phyloP scores from a whole-genome alignment of 1,139 yeast species.

The Dujonia santamariae region DNA sequence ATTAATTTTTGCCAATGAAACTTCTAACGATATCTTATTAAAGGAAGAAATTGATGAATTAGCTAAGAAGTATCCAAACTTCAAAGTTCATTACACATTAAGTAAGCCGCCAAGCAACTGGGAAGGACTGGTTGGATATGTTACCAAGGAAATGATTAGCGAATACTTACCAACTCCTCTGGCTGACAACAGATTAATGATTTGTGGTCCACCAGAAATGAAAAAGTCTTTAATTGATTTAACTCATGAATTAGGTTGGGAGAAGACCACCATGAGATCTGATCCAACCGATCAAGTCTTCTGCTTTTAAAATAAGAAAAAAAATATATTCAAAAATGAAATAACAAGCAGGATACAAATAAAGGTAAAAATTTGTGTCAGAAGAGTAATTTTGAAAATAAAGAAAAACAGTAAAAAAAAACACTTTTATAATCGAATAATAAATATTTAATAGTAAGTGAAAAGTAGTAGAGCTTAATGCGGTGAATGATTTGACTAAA shows the following conservation, averaged over 20 bases:
- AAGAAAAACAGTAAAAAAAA: too few species aligned
- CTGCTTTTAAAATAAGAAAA: constrained; percentile 60
- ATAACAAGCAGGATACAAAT: too few species aligned
- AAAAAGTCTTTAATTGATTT: constrained; percentile 47
- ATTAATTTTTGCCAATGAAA: constrained; percentile 67
- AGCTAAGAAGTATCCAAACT: constrained; percentile 57
- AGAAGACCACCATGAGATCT: constrained; percentile 46
- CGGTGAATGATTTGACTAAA: too few species aligned
- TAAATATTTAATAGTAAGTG: too few species aligned
- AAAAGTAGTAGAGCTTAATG: too few species aligned
- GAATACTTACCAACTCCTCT: constrained; percentile 49
- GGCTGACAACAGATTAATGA: constrained; percentile 50
- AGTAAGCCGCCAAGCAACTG: constrained; percentile 38
- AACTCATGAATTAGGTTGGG: constrained; percentile 63
- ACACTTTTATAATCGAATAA: too few species aligned
- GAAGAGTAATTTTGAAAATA: too few species aligned
- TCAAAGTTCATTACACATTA: constrained; percentile 44
- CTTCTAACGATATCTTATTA: constrained; percentile 68
- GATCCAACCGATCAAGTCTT: constrained; percentile 65
- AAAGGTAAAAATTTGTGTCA: too few species aligned
- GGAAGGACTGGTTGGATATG: constrained; percentile 58
- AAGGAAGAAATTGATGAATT: constrained; percentile 70
- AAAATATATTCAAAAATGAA: too few species aligned
- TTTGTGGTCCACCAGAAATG: constrained; percentile 80
- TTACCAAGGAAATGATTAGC: constrained; percentile 54